Evolutionary conservation across 2,329 filamentous ascomycete species (phyloP).

Genomic region (Sporothrix dimorphospora): DNA sequence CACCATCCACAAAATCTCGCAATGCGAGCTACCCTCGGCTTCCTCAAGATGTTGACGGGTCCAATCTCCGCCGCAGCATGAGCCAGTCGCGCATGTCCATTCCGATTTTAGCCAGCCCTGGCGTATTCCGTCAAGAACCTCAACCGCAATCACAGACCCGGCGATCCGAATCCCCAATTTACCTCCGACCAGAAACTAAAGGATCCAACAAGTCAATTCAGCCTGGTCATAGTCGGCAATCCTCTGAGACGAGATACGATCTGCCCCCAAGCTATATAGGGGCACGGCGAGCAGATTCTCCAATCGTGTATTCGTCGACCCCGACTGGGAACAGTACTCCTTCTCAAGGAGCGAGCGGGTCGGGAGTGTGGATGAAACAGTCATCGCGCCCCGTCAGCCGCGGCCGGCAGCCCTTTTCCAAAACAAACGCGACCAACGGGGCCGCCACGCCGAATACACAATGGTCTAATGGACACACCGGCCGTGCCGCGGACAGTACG

Average conservation of each 20-base stretch:
- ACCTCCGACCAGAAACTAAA: constrained; percentile 17
- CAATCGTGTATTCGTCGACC: background rate
- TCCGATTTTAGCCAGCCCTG: constrained; percentile 38
- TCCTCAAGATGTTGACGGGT: background rate
- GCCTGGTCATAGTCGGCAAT: background rate
- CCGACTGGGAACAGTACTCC: background rate
- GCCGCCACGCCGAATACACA: background rate
- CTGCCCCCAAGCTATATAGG: too few species aligned
- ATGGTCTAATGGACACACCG: background rate
- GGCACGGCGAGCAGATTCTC: background rate
- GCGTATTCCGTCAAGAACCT: constrained; percentile 32
- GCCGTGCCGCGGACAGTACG: background rate
- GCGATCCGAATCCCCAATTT: constrained; percentile 11
- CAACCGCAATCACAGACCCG: background rate
- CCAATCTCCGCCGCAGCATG: background rate
- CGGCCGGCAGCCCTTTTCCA: constrained; percentile 29
- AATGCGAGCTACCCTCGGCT: constrained; percentile 40
- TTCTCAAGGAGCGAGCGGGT: background rate
- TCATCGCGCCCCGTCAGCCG: constrained; percentile 28
- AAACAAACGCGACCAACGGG: constrained; percentile 7
- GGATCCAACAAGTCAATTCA: background rate
- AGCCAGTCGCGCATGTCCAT: constrained; percentile 33
- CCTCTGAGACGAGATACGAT: background rate
- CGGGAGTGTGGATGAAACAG: background rate
- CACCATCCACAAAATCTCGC: constrained; percentile 43